Base-by-base conservation (phyloP, 257 asterid genomes). In the Solanum gracilifrons region DNA sequence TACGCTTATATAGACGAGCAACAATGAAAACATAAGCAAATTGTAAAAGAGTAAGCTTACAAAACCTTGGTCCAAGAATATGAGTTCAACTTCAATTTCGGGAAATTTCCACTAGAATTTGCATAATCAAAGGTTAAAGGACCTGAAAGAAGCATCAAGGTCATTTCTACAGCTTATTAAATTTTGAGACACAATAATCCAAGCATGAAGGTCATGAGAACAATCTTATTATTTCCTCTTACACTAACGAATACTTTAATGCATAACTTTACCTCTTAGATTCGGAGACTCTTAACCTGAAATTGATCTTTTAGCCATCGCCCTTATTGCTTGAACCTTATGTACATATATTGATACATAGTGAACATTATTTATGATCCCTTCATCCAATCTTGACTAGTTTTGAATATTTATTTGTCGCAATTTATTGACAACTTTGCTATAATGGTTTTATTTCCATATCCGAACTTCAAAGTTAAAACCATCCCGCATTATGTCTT, bases 41-140 rank as follows among this genome's bases (percentile, higher is more conserved):
- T 13, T 41, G 5, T n/a, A 62, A 23, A 41, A 84, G n/a, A 46
- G 33, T 84, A 84, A 36, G 87, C 48, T 62, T 84, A 39, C 33
- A 62, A 60, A 84, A 84, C 87, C 87, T 84, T 84, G 60, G 87
- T 62, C 87, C 82, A 86, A 8, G 87, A 69, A 43, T 86, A 18
- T 23, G 69, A 55, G 83, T 86, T 86, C 83, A 86, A 46, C 83
- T 46, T 36, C 87, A 86, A 46, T 68, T 21, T 73, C 4, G 87
- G 87, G 32, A 72, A 68, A 43, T 86, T 35, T 73, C 83, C 87
- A 32, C 18, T 46, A 58, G 83, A 86, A 69, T 86, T 69, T 86
- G 69, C 87, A 20, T 71, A 86, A 51, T 86, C 77, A 72, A 86
- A 69, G 6, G n/a, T 69, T 29, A 86, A 86, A 27, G 87, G 87